Percentiles rank a stretch among this genome's conserved stretches.
Evolutionary conservation across 1,139 yeast species (phyloP).

Genomic region (Spathaspora jeffriesii): DNA sequence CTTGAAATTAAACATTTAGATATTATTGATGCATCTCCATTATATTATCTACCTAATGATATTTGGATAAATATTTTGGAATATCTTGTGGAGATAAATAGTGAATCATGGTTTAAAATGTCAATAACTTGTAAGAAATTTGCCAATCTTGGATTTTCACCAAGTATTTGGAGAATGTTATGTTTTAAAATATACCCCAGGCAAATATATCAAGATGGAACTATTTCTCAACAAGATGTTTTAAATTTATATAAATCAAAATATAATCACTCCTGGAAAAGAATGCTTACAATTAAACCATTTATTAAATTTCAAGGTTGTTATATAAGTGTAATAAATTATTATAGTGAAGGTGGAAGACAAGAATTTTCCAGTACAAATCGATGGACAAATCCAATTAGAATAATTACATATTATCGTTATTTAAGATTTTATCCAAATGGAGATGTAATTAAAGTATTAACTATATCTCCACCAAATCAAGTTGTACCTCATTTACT

Average conservation of each 20-base stretch:
- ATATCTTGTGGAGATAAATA: slow-evolving; percentile 46
- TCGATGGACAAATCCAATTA: slow-evolving; percentile 76
- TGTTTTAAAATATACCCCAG: slow-evolving; percentile 56
- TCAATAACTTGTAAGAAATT: slow-evolving; percentile 63
- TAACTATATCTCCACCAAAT: slow-evolving; percentile 67
- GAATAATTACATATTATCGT: slow-evolving; percentile 85
- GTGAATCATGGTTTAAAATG: slow-evolving; percentile 69
- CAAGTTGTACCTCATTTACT: slow-evolving; percentile 58
- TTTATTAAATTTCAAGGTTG: slow-evolving; percentile 79
- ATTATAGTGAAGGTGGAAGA: slow-evolving; percentile 77
- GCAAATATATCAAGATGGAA: slow-evolving; percentile 59
- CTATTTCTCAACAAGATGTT: neutral
- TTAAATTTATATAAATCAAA: slow-evolving; percentile 33
- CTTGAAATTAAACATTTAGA: slow-evolving; percentile 34
- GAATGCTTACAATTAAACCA: slow-evolving; percentile 56
- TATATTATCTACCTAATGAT: slow-evolving; percentile 66
- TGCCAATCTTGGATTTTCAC: slow-evolving; percentile 61
- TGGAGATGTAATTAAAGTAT: slow-evolving; percentile 69
- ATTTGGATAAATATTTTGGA: slow-evolving; percentile 57
- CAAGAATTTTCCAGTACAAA: slow-evolving; percentile 53
- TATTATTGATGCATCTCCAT: slow-evolving; percentile 43
- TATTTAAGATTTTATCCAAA: slow-evolving; percentile 80
- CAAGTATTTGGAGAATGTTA: slow-evolving; percentile 57
- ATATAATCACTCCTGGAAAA: slow-evolving; percentile 54
- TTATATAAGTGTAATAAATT: slow-evolving; percentile 83